Conservation (phyloP, 257 asterid species). For the Nicotiana knightiana region DNA sequence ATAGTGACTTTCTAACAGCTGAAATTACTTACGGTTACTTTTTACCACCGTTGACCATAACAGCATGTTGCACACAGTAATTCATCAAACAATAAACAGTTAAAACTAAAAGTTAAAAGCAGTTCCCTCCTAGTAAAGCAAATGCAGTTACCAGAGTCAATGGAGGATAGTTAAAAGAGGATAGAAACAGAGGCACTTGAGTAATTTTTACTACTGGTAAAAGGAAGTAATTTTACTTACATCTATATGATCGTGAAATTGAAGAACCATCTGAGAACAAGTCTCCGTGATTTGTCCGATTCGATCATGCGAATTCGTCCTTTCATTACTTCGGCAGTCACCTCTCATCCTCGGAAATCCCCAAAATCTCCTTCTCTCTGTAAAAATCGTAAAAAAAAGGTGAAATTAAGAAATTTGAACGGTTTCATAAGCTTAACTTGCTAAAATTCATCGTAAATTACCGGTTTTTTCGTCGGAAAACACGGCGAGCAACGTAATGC, state of each 20-base stretch:
- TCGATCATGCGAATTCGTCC: slow-evolving; percentile 42
- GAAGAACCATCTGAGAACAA: slow-evolving; percentile 86
- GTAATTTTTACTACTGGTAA: neutral
- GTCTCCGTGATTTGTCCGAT: slow-evolving; percentile 60
- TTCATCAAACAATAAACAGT: neutral
- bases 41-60: neutral
- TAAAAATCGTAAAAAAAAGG: neutral
- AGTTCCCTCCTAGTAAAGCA: neutral
- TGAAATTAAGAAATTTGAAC: neutral
- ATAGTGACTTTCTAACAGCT: neutral
- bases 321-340: slow-evolving; percentile 36
- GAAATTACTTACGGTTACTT: neutral
- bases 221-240: slow-evolving; percentile 22
- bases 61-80: neutral
- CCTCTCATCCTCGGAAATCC: slow-evolving; percentile 52
- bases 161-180: neutral
- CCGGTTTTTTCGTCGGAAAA: slow-evolving; percentile 34
- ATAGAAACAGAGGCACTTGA: neutral
- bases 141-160: neutral
- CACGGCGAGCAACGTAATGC: slow-evolving; percentile 66
- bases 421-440: neutral
- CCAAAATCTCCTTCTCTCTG: slow-evolving; percentile 64
- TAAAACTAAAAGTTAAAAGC: neutral
- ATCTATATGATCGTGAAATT: slow-evolving; percentile 53
- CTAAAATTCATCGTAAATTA: slow-evolving; percentile 3